A percentile compares a stretch with the other conserved stretches of the same genome.
These are phyloP conservation scores for Aspergillus fumigatiaffinis DNA, from an alignment of 2,329 filamentous ascomycete species.

Conservation along the genomic window DNA sequence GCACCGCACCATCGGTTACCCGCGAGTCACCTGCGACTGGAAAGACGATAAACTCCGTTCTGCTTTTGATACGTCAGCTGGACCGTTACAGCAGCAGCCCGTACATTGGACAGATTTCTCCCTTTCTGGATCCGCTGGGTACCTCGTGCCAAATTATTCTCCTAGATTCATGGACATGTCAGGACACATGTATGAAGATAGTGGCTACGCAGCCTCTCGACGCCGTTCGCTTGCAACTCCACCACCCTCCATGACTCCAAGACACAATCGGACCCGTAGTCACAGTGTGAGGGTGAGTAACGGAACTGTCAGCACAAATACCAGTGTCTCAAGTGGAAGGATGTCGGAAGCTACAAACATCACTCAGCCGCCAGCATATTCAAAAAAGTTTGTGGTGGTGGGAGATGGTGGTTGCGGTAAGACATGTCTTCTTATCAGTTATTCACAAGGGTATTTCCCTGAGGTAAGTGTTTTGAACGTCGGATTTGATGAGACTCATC, in stretches of 20 bases:
- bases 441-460: conserved; percentile 97
- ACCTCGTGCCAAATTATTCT: conserved; percentile 19
- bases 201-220: conserved; percentile 54
- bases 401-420: conserved; percentile 98
- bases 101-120: conserved; percentile 9
- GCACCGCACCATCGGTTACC: not conserved
- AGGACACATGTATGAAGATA: conserved; percentile 36
- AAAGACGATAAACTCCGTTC: conserved; percentile 1
- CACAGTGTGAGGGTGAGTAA: conserved; percentile 71
- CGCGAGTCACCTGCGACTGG: not conserved
- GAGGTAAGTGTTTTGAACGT: conserved; percentile 61
- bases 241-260: conserved; percentile 39
- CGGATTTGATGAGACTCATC: not conserved
- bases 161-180: conserved; percentile 24
- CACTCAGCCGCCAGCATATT: conserved; percentile 88
- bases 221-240: conserved; percentile 51
- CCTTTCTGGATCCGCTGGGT: conserved; percentile 9
- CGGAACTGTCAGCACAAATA: conserved; percentile 82
- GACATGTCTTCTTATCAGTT: conserved; percentile 97
- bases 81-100: conserved; percentile 12
- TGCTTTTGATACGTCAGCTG: conserved; percentile 9
- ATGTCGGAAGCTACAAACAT: conserved; percentile 78
- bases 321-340: conserved; percentile 66
- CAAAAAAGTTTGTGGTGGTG: conserved; percentile 98
- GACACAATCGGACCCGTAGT: conserved; percentile 47